Evolutionary conservation across 208 protist genomes (phyloP).

Genomic region (Trichomonas vaginalis): DNA sequence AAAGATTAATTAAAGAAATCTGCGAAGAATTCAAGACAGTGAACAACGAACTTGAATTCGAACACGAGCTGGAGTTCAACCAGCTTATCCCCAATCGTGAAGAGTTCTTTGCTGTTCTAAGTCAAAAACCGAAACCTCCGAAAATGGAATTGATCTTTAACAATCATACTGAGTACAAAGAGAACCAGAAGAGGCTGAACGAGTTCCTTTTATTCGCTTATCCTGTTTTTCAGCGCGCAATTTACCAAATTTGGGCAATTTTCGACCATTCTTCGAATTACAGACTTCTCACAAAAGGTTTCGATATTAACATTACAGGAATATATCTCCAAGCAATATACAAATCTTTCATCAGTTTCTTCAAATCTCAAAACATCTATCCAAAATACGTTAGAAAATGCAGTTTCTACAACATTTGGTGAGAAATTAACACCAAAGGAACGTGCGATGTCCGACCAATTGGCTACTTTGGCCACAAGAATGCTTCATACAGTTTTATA

Average conservation of each 20-base stretch:
- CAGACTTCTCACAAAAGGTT: neutral
- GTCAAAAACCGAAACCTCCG: neutral
- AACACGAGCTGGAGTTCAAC: neutral
- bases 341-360: neutral
- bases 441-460: neutral
- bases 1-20: neutral
- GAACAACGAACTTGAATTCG: neutral
- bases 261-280: neutral
- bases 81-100: neutral
- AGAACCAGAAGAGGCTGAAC: neutral
- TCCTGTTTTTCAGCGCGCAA: neutral
- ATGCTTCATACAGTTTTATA: constrained; percentile 1
- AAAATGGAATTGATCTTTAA: neutral
- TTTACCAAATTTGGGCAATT: neutral
- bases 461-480: neutral
- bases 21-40: neutral
- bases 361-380: neutral
- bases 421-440: neutral
- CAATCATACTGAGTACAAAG: neutral
- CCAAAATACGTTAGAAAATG: neutral
- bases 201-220: neutral
- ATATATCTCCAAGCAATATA: neutral
- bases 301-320: neutral
- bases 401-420: neutral
- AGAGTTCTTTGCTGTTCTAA: neutral